These are phyloP conservation scores for sweet orange (Citrus sinensis) DNA, from an alignment of 345 rosid genomes.

Conservation along the genomic window DVS_A1.0 CM039165.1:29883501-29884000, in stretches of 20 bases:
- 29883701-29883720: background rate
- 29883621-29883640: conserved; percentile 49
- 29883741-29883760: no score
- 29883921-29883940: background rate
- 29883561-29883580: background rate
- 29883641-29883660: conserved; percentile 62
- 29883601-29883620: background rate
- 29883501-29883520: no score
- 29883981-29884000: background rate
- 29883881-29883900: conserved; percentile 72
- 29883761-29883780: no score
- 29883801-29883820: conserved; percentile 73
- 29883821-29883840: conserved; percentile 79
- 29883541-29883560: no score
- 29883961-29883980: background rate
- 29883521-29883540: no score
- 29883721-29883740: background rate
- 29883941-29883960: no score
- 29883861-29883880: conserved; percentile 80
- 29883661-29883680: conserved; percentile 75
- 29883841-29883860: conserved; percentile 74
- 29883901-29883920: conserved; percentile 52
- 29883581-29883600: background rate
- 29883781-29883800: conserved; percentile 59
- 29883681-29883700: conserved; percentile 60